Conservation (phyloP, 371 early-diverging fungal species). For the Gilbertella persicaria region DNA sequence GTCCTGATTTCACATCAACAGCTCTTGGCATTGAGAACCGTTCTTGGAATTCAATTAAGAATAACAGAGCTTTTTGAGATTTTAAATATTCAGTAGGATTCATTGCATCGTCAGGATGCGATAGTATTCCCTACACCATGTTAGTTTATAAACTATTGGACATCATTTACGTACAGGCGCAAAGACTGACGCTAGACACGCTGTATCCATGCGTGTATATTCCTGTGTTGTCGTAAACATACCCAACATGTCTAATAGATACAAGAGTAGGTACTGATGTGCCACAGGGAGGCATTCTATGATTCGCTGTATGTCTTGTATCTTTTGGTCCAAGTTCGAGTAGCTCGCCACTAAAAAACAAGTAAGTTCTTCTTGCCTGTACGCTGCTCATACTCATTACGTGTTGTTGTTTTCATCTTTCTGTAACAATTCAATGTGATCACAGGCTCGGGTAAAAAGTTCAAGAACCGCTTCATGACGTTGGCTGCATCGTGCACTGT, state of each 20-base stretch:
- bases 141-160: no score
- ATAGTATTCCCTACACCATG: constrained; percentile 42
- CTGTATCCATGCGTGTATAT: constrained; percentile 58
- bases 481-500: constrained; percentile 68
- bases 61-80: constrained; percentile 57
- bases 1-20: not conserved
- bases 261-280: constrained; percentile 58
- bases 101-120: constrained; percentile 57
- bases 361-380: no score
- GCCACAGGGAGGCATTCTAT: constrained; percentile 51
- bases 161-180: constrained; percentile 48
- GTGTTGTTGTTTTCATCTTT: constrained; percentile 42
- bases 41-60: constrained; percentile 53
- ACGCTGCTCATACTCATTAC: constrained; percentile 9
- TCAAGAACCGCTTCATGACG: constrained; percentile 62
- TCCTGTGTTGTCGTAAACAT: constrained; percentile 51
- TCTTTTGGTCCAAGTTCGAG: constrained; percentile 20
- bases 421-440: constrained; percentile 55
- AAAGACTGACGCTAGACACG: constrained; percentile 60
- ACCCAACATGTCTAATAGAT: constrained; percentile 58
- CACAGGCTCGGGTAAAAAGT: constrained; percentile 62
- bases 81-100: constrained; percentile 57
- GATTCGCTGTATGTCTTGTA: constrained; percentile 51
- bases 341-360: constrained; percentile 1
- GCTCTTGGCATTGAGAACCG: constrained; percentile 29